A percentile compares a stretch with the other conserved stretches of the same genome.
phyloP scores from a whole-genome alignment of 2,329 filamentous ascomycete species.

The Aureobasidium sp. region DNA sequence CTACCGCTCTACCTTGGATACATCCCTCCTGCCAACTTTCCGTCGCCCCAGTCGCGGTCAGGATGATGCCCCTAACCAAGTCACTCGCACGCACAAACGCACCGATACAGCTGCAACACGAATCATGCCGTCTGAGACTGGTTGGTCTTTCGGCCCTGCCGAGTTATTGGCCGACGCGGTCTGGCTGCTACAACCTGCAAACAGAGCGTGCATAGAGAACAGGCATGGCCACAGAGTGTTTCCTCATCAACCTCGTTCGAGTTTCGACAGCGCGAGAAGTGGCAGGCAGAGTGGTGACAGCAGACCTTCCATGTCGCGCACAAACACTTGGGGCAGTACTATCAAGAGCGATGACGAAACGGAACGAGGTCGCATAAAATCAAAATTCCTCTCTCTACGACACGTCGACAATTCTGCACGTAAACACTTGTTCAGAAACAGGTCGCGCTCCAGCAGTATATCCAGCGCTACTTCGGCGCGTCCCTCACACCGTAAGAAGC shows the following conservation, averaged over 20 bases:
- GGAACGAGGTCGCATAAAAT: slow-evolving; percentile 15
- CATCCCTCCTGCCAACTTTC: slow-evolving; percentile 24
- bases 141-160: slow-evolving; percentile 77
- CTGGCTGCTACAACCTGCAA: slow-evolving; percentile 77
- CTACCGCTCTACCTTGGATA: slow-evolving; percentile 33
- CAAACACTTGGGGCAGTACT: slow-evolving; percentile 6
- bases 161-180: slow-evolving; percentile 85
- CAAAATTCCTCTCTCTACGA: slow-evolving; percentile 19
- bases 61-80: slow-evolving; percentile 21
- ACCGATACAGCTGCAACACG: slow-evolving; percentile 47
- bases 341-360: slow-evolving; percentile 10
- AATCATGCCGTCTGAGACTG: slow-evolving; percentile 64
- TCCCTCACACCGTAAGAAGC: slow-evolving; percentile 43
- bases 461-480: slow-evolving; percentile 29
- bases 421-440: slow-evolving; percentile 15
- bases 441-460: slow-evolving; percentile 20
- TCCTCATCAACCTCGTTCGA: slow-evolving; percentile 29
- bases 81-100: slow-evolving; percentile 25
- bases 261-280: slow-evolving; percentile 19
- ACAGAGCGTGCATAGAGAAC: slow-evolving; percentile 77
- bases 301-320: background rate
- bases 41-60: slow-evolving; percentile 15
- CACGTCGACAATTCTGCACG: slow-evolving; percentile 15
- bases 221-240: slow-evolving; percentile 69
- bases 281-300: background rate